Percentiles rank a stretch among this genome's conserved stretches.
Evolutionary conservation across 805 yeast species (phyloP).

Genomic region (Grigorovia humatica): DNA sequence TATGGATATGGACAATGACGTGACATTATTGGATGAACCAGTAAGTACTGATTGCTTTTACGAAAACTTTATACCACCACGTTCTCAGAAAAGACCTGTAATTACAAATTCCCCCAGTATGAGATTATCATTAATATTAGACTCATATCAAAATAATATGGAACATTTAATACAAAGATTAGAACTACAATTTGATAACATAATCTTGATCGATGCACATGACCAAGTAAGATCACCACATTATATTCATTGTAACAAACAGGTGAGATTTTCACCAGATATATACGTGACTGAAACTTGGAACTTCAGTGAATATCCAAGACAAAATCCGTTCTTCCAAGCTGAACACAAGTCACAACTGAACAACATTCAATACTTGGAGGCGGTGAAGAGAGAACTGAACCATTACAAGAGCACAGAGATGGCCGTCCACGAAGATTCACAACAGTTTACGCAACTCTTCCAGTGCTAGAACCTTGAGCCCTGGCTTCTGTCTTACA

Average conservation of each 20-base stretch:
- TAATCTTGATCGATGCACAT: background rate
- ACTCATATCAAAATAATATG: background rate
- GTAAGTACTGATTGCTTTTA: background rate
- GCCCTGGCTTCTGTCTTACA: too few relatives aligned
- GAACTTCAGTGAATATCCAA: background rate
- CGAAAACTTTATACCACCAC: constrained; percentile 10
- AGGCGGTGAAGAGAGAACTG: constrained; percentile 47
- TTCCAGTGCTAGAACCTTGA: constrained; percentile 24
- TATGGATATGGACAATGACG: background rate
- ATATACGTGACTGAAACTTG: constrained; percentile 15
- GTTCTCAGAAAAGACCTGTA: constrained; percentile 21
- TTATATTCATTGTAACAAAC: constrained; percentile 1
- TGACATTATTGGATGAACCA: background rate
- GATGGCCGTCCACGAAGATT: constrained; percentile 59
- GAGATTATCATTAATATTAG: background rate
- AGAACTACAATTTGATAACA: background rate
- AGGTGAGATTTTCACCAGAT: constrained; percentile 19
- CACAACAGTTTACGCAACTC: constrained; percentile 54
- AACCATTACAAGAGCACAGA: constrained; percentile 52
- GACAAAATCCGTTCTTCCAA: constrained; percentile 1
- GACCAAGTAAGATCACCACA: background rate
- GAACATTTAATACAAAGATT: constrained; percentile 1
- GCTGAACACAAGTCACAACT: background rate
- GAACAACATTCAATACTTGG: constrained; percentile 13
- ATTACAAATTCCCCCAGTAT: background rate